Evolutionary conservation across 2,329 filamentous ascomycete species (phyloP).

Genomic region (Stromatinia cepivora): DNA sequence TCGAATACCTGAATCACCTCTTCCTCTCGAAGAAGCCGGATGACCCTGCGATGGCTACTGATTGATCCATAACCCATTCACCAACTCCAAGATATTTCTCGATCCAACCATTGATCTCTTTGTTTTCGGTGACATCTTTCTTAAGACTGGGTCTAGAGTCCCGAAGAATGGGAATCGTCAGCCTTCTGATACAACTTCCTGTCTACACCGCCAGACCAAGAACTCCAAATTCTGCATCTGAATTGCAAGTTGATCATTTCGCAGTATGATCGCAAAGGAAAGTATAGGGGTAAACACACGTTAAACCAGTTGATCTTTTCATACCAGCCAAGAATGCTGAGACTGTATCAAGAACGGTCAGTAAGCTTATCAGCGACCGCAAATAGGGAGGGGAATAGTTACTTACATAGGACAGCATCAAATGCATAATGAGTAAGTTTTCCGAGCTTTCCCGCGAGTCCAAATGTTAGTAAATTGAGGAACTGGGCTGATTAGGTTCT

Average conservation of each 20-base stretch:
- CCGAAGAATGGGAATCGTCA: slow-evolving; percentile 48
- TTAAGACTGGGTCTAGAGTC: slow-evolving; percentile 73
- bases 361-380: not conserved
- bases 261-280: slow-evolving; percentile 1
- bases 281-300: slow-evolving; percentile 63
- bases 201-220: slow-evolving; percentile 10
- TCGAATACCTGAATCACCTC: slow-evolving; percentile 51
- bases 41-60: slow-evolving; percentile 84
- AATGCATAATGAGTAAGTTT: slow-evolving; percentile 92
- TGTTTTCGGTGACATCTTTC: slow-evolving; percentile 81
- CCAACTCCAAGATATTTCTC: slow-evolving; percentile 91
- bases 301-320: slow-evolving; percentile 95
- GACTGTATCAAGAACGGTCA: slow-evolving; percentile 53
- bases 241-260: not conserved
- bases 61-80: slow-evolving; percentile 98
- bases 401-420: slow-evolving; percentile 90
- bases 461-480: slow-evolving; percentile 68
- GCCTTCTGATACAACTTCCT: slow-evolving; percentile 35
- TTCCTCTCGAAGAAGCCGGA: slow-evolving; percentile 90
- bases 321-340: slow-evolving; percentile 96
- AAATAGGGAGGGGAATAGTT: slow-evolving; percentile 36
- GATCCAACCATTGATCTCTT: slow-evolving; percentile 83
- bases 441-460: slow-evolving; percentile 78
- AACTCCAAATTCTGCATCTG: not conserved
- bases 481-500: slow-evolving; percentile 53